These are phyloP conservation scores for sweet orange (Citrus sinensis) DNA, from an alignment of 345 rosid genomes.

Conservation along the genomic window DVS_A1.0 CM039165.1:31816001-31816500, in stretches of 20 bases:
- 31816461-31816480: not conserved
- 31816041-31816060: constrained; percentile 96
- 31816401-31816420: constrained; percentile 9
- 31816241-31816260: constrained; percentile 19
- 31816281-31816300: constrained; percentile 83
- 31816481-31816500: not conserved
- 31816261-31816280: constrained; percentile 80
- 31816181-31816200: constrained; percentile 81
- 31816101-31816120: constrained; percentile 95
- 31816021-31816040: constrained; percentile 74
- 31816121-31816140: constrained; percentile 84
- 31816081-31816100: constrained; percentile 99
- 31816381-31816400: constrained; percentile 7
- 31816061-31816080: constrained; percentile 82
- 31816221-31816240: constrained; percentile 1
- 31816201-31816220: not conserved
- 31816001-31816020: constrained; percentile 92
- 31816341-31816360: constrained; percentile 98
- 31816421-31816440: constrained; percentile 2
- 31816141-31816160: constrained; percentile 88
- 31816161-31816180: constrained; percentile 93
- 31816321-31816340: constrained; percentile 95
- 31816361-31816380: constrained; percentile 75
- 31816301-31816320: constrained; percentile 94
- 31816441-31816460: not conserved